Base-by-base conservation (phyloP, 441 rosid species). In the Theobroma grandiflorum region DNA sequence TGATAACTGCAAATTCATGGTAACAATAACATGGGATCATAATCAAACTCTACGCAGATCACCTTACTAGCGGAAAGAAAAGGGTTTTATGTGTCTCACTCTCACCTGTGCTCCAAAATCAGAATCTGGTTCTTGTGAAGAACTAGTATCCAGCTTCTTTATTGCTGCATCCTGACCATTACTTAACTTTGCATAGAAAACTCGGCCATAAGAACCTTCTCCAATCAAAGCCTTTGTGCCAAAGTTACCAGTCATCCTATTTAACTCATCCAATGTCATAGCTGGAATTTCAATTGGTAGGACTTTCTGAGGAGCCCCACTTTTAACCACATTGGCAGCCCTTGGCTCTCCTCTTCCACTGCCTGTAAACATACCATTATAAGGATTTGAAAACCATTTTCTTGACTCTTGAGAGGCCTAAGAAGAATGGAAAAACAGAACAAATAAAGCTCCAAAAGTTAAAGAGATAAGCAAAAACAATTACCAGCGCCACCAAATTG, bases 151-250 rank as follows among this genome's bases (percentile, higher is more conserved):
- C 43, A 96, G 91, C 85, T 93, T 95, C 88, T 96, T 95, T 5
- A 96, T 91, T 40, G 99, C 99, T 37, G 88, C 98, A 69, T 76
- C 76, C 69, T 75, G 80, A 12, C 91, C 95, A 22, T 84, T 73
- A 63, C 68, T 82, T 76, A 91, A 76, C 80, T 86, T 90, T 70
- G 91, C 98, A 49, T 40, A 77, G 79, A 91, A 96, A 73, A 96
- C 98, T 40, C 98, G 92, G 67, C 98, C 99, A 40, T 95, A 96
- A 16, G 99, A 95, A 77, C 98, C 99, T 86, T 96, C 98, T 71
- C 98, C 98, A 1, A 95, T 88, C 85, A 94, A 79, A 22, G 99
- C 91, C 88, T 94, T 92, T 18, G 87, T 73, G 0, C 97, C 98
- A 45, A 96, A 96, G 83, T 93, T 95, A 65, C 76, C 83, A 0